A percentile compares a stretch with the other conserved stretches of the same genome.
Conservation (phyloP, 805 yeast genomes). For the Kodamaea leandrae region DNA sequence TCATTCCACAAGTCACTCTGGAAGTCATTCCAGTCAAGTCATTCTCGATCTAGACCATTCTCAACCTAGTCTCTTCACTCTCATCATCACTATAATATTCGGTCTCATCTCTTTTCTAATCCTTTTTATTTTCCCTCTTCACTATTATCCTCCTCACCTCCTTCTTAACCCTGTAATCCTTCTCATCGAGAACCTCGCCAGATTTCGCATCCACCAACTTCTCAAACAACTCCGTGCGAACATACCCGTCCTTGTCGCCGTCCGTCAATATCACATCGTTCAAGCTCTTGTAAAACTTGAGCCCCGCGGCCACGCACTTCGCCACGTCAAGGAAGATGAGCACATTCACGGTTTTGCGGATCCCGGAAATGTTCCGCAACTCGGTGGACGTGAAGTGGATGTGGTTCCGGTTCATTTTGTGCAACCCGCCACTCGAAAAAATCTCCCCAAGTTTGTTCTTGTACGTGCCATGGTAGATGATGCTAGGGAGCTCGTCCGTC, state of each 20-base stretch:
- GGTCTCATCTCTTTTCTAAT: too few relatives aligned
- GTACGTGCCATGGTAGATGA: slow-evolving; percentile 81
- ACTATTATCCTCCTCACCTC: neutral
- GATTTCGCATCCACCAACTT: slow-evolving; percentile 19
- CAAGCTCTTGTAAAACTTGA: slow-evolving; percentile 57
- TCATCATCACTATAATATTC: too few relatives aligned
- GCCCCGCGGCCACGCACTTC: slow-evolving; percentile 41
- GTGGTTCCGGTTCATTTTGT: slow-evolving; percentile 74
- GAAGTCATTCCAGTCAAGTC: too few relatives aligned
- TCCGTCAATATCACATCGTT: slow-evolving; percentile 74
- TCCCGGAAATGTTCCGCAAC: slow-evolving; percentile 62
- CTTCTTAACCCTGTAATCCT: too few relatives aligned
- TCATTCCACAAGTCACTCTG: too few relatives aligned
- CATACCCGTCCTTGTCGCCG: slow-evolving; percentile 56
- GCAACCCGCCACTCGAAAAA: slow-evolving; percentile 53
- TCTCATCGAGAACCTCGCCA: slow-evolving; percentile 2
- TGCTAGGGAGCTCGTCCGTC: slow-evolving; percentile 45
- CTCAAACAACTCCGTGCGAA: slow-evolving; percentile 44
- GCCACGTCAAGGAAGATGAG: slow-evolving; percentile 61
- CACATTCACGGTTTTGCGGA: slow-evolving; percentile 57
- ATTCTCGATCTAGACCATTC: too few relatives aligned
- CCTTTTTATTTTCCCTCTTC: too few relatives aligned
- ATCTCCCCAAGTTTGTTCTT: slow-evolving; percentile 46
- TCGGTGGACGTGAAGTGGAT: slow-evolving; percentile 72
- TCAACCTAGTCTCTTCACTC: too few relatives aligned